Conservation (phyloP, 1,284 basidiomycete genomes). For the Ustilago hordei region DNA sequence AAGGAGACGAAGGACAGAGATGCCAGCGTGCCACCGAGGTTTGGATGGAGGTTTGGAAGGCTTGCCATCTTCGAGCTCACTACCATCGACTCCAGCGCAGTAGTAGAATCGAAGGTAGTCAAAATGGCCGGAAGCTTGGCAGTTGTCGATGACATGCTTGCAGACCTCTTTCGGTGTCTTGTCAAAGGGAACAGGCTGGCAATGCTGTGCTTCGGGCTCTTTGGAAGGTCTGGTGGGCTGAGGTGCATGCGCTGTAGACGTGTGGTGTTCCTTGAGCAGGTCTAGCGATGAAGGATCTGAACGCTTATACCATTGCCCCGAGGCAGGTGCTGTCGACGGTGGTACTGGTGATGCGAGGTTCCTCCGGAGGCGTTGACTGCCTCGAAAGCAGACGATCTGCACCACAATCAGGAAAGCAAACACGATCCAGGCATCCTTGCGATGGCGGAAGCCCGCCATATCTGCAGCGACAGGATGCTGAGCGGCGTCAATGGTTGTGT, state of each 20-base stretch:
- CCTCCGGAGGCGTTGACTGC: slow-evolving; percentile 27
- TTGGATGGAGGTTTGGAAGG: slow-evolving; percentile 25
- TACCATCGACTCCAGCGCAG: slow-evolving; percentile 44
- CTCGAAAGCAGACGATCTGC: slow-evolving; percentile 51
- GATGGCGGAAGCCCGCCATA: slow-evolving; percentile 43
- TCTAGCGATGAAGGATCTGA: slow-evolving; percentile 1
- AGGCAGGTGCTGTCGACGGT: slow-evolving; percentile 3
- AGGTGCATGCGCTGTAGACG: slow-evolving; percentile 4
- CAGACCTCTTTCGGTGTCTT: slow-evolving; percentile 48
- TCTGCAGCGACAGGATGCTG: slow-evolving; percentile 11
- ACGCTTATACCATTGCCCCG: slow-evolving; percentile 15
- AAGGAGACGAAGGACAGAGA: slow-evolving; percentile 35
- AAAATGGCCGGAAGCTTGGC: slow-evolving; percentile 53
- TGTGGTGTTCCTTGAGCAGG: slow-evolving; percentile 5
- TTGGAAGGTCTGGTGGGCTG: slow-evolving; percentile 11
- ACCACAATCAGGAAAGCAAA: slow-evolving; percentile 52
- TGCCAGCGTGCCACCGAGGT: slow-evolving; percentile 25
- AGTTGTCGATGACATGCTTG: slow-evolving; percentile 50
- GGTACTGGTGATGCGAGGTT: slow-evolving; percentile 17
- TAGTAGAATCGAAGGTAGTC: slow-evolving; percentile 65
- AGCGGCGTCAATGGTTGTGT: slow-evolving; percentile 1
- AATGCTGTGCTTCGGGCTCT: slow-evolving; percentile 14
- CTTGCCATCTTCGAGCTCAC: slow-evolving; percentile 20
- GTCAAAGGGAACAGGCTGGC: slow-evolving; percentile 46
- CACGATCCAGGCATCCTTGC: slow-evolving; percentile 51